Base-by-base conservation (phyloP, 176 grass and related monocot genomes). In the Hsuehochloa calcarea region DNA sequence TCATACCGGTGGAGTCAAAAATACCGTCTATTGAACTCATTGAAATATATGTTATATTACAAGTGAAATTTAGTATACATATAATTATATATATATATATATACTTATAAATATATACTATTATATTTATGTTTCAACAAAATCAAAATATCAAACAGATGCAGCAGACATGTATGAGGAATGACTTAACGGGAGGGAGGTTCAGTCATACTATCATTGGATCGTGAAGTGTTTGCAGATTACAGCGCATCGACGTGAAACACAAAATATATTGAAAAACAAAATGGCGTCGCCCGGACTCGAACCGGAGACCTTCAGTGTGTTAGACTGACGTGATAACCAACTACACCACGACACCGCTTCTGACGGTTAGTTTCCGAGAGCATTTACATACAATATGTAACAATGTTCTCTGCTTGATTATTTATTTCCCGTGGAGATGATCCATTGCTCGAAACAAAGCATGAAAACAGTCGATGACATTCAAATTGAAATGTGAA, bases 281-380 rank as follows among this genome's bases (percentile, higher is more conserved):
- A 20, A 20, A 16, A 8, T 97, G 94, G 92, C 88, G 74, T 97
- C 88, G 90, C 90, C 90, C 90, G 92, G 88, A 29, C 25, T 92
- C 44, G 90, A 94, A 97, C 92, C 88, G 90, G 90, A 97, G 88
- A 94, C 88, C 90, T 92, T 89, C 90, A 91, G 90, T 92, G 94
- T 93, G 92, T 94, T 97, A 94, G 92, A 97, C 90, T 97, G 92
- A 93, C 90, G 92, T 97, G 92, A 97, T 93, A 90, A 97, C 95
- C 92, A 95, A 93, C 90, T 97, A 97, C 90, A 97, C 88, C 95
- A 97, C 88, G 86, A 97, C 84, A 94, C 90, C 88, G 2, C 6
- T 8, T 8, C 0, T 20, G 13, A 4, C 1, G 1, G 4, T 0
- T 5, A 5, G 0, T 16, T 16, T 50, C 47, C 13, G 4, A 5